Evolutionary conservation across 768 basidiomycete species (phyloP), one percentile per base, ranked within the genome.

Genomic region (Daedalea quercina): DNA sequence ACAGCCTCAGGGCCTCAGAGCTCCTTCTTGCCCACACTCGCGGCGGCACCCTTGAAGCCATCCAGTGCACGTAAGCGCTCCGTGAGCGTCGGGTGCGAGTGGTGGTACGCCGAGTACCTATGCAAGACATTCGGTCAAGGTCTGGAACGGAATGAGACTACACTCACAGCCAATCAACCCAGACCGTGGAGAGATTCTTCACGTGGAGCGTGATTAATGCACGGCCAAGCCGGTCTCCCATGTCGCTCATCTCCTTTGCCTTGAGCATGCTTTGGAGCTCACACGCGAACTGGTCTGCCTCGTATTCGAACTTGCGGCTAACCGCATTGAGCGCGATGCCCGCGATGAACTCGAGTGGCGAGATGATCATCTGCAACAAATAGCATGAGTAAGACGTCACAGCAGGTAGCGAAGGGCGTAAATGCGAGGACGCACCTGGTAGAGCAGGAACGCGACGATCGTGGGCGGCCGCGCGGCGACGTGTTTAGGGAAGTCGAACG

Each of bases 81-180:
- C 34, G 89, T 87, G 58, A 99, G 68, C 2, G 93, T 96, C 3
- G 95, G 95, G 69, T 99, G 95, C 44, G 90, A 94, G 69, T 97
- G 92, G 67, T 96, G 92, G 61, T 92, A 96, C 20, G 90, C 90
- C 47, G 93, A 96, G 72, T 95, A 96, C 53, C 87, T 89, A 56
- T n/a, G n/a, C n/a, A n/a, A n/a, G n/a, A n/a, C n/a, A n/a, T n/a
- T n/a, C n/a, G n/a, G n/a, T n/a, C n/a, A n/a, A n/a, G n/a, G n/a
- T n/a, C n/a, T n/a, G n/a, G n/a, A n/a, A n/a, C n/a, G n/a, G n/a
- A n/a, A n/a, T n/a, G n/a, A n/a, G n/a, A n/a, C n/a, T n/a, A n/a
- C n/a, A 74, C 87, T 64, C 59, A 92, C 83, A 93, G 68, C 88
- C 89, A 90, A 67, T 96, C 94, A 13, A 93, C 91, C 85, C 92